Evolutionary conservation across 192 early-diverging fungal species (phyloP), one percentile per base, ranked within the genome.

Genomic region (Coemansia sp.): DNA sequence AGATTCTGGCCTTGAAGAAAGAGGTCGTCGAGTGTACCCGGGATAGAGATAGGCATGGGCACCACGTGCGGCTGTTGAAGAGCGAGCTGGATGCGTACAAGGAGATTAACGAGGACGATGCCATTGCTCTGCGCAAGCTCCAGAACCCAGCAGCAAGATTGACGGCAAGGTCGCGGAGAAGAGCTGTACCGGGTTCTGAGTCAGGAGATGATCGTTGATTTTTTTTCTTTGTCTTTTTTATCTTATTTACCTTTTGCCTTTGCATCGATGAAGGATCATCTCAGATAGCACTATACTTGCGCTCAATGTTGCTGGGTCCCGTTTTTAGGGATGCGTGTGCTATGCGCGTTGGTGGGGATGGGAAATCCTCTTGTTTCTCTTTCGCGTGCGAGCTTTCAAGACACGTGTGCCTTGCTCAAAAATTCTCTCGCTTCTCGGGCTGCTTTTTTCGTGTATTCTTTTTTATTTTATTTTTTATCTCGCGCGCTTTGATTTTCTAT

Each of bases 41-140:
- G 10, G 79, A 76, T 10, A 37, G 74, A 6, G 74, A 77, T 39
- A 67, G 72, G n/a, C 61, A 55, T n/a, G 61, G 59, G 21, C 65
- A 74, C 39, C 46, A 56, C 1, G 75, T 74, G 20, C 20, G 21
- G 5, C 37, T 71, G 64, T 42, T 77, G 38, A 71, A 68, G 69
- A 68, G 75, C 43, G 80, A 83, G 62, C 62, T 83, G 14, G 66
- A 70, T 33, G 80, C 80, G 24, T 83, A 77, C 33, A 77, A 71
- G 68, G 80, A 77, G 37, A 75, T 83, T 56, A 64, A 37, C 9
- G 79, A 76, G 24, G 78, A 55, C 18, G 78, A 75, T 10, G 59
- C 69, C 36, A 64, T 56, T 62, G 39, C 3, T 56, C 21, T 18
- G 60, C 61, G 37, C 63, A 64, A 18, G 63, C 66, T 13, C 48